A percentile compares a stretch with the other conserved stretches of the same genome.
These are phyloP conservation scores for Cladorrhinum sp. DNA, from an alignment of 2,329 filamentous ascomycete species.

Conservation along the genomic window DNA sequence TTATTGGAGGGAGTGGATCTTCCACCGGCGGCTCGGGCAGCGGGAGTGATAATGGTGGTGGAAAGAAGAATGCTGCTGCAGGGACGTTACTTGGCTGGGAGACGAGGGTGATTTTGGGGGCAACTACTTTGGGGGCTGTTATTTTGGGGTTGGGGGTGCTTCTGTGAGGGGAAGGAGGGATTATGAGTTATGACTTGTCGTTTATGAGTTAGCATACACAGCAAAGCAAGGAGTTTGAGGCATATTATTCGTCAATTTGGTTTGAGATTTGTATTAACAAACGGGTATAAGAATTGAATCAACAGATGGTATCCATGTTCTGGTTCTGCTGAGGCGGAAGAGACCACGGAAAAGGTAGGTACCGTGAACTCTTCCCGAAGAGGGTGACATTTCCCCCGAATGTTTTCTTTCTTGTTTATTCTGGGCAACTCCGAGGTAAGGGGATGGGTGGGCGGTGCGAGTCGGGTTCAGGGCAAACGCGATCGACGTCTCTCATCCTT, in stretches of 20 bases:
- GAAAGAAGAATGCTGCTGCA: constrained; percentile 1
- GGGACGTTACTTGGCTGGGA: constrained; percentile 8
- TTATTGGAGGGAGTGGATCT: constrained; percentile 19
- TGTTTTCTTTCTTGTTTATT: neutral
- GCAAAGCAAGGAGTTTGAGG: too few species aligned
- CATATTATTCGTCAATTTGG: too few species aligned
- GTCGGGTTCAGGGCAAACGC: too few species aligned
- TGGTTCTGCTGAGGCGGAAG: neutral
- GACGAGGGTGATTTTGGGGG: neutral
- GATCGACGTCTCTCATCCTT: too few species aligned
- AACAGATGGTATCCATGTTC: neutral
- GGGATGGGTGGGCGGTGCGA: too few species aligned
- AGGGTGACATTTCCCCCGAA: neutral
- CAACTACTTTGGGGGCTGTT: neutral
- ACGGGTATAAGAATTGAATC: neutral
- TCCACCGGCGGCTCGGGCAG: neutral
- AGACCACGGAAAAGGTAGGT: neutral
- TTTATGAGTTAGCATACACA: too few species aligned
- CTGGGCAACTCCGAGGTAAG: too few species aligned
- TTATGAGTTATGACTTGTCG: too few species aligned
- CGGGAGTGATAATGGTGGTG: neutral
- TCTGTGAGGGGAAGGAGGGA: neutral
- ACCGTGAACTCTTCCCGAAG: too few species aligned
- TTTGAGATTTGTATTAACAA: too few species aligned
- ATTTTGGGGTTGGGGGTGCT: neutral